phyloP scores from a whole-genome alignment of 257 asterid genomes.

The Ocimum tenuiflorum region DNA sequence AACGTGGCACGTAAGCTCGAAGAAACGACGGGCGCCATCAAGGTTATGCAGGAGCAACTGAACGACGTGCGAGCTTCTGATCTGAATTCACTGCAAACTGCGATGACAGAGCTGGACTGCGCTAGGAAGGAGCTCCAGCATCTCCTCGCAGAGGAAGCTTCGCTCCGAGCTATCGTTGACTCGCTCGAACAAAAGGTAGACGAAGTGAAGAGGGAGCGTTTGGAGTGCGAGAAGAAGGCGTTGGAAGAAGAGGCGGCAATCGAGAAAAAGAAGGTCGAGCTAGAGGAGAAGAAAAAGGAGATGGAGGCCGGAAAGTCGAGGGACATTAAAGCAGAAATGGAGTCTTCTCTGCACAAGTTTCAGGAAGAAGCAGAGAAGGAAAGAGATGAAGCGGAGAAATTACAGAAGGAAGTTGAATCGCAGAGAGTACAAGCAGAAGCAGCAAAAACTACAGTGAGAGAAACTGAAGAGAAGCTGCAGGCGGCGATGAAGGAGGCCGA shows the following conservation, averaged over 20 bases:
- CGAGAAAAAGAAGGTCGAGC: conserved; percentile 26
- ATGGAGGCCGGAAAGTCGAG: conserved; percentile 34
- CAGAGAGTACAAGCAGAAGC: conserved; percentile 41
- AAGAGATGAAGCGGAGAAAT: conserved; percentile 32
- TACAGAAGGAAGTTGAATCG: conserved; percentile 21
- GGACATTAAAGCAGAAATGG: conserved; percentile 30
- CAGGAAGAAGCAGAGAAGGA: conserved; percentile 31
- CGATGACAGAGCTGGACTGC: conserved; percentile 36
- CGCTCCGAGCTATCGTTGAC: conserved; percentile 30
- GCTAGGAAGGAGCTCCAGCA: conserved; percentile 36
- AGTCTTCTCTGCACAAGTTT: conserved; percentile 30
- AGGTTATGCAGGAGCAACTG: conserved; percentile 62
- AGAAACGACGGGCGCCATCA: conserved; percentile 49
- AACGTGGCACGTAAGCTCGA: conserved; percentile 49
- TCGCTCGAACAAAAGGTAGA: conserved; percentile 40
- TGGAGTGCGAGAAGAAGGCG: conserved; percentile 33
- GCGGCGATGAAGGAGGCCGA: conserved; percentile 37
- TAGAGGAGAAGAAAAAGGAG: conserved; percentile 38
- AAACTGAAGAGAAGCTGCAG: conserved; percentile 50
- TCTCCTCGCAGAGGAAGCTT: conserved; percentile 28
- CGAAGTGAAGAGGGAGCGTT: conserved; percentile 23
- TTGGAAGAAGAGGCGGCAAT: conserved; percentile 34
- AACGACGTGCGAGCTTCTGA: conserved; percentile 45
- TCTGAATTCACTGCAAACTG: conserved; percentile 25
- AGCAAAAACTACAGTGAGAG: conserved; percentile 28